These are phyloP conservation scores for Protostelium mycophagum DNA, from an alignment of 78 protist genomes.

Conservation along the genomic window DNA sequence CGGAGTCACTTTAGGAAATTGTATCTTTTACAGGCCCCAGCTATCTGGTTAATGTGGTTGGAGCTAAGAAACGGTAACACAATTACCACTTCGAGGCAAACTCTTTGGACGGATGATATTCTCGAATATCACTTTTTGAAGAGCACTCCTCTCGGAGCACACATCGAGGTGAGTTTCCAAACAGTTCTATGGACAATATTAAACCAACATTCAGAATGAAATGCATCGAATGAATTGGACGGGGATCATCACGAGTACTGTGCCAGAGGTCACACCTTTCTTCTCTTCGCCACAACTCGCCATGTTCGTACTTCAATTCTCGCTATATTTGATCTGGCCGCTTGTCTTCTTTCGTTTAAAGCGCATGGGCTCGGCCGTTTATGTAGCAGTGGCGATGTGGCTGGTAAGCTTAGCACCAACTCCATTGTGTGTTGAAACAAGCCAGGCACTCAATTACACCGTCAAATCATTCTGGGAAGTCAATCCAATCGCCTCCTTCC, in stretches of 20 bases:
- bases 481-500: not conserved
- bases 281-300: not conserved
- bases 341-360: not conserved
- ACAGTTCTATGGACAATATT: not conserved
- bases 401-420: not conserved
- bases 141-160: not conserved
- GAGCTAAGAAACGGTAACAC: not conserved
- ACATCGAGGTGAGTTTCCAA: not conserved
- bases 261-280: not conserved
- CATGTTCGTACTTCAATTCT: not conserved
- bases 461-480: not conserved
- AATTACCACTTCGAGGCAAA: not conserved
- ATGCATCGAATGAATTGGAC: not conserved
- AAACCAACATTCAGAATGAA: not conserved
- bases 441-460: not conserved
- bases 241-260: not conserved
- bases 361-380: not conserved
- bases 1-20: not conserved
- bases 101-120: not conserved
- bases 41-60: not conserved
- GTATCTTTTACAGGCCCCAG: not conserved
- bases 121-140: not conserved
- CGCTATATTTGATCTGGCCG: not conserved
- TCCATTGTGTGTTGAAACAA: no score
- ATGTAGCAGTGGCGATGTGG: not conserved